Evolutionary conservation across 2,329 filamentous ascomycete species (phyloP).

Genomic region (Pyrenochaeta sp.): DNA sequence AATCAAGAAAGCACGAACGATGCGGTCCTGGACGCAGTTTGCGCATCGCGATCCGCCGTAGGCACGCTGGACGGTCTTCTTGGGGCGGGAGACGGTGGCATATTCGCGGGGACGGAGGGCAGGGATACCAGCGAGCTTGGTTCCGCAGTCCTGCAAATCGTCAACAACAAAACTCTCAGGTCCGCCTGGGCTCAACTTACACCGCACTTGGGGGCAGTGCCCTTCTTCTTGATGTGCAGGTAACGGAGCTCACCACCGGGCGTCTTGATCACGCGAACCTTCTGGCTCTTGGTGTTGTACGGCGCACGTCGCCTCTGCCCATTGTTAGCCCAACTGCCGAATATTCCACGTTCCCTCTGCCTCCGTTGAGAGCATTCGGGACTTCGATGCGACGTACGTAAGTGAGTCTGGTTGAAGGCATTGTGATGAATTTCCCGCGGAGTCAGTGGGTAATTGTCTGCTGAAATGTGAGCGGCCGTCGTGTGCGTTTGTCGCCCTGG

Average conservation of each 20-base stretch:
- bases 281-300: conserved; percentile 99
- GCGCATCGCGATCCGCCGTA: conserved; percentile 98
- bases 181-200: conserved; percentile 34
- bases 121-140: conserved; percentile 96
- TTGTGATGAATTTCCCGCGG: conserved; percentile 54
- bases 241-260: conserved; percentile 95
- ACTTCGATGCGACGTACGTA: conserved; percentile 58
- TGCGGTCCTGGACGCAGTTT: conserved; percentile 97
- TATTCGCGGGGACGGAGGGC: conserved; percentile 99
- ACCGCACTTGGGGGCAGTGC: conserved; percentile 91
- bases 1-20: conserved; percentile 98
- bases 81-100: conserved; percentile 93
- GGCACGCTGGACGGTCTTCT: conserved; percentile 99
- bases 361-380: conserved; percentile 12
- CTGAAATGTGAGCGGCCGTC: conserved; percentile 36
- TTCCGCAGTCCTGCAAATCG: conserved; percentile 84
- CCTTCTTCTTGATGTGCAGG: conserved; percentile 99
- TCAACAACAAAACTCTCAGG: conserved; percentile 22
- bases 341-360: conserved; percentile 15
- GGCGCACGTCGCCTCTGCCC: conserved; percentile 63
- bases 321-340: conserved; percentile 40
- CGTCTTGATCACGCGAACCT: conserved; percentile 78
- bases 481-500: conserved; percentile 3
- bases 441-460: conserved; percentile 44
- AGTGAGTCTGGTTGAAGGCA: conserved; percentile 64